Evolutionary conservation across 768 basidiomycete genomes (phyloP).

Genomic region (Sarcomyxa edulis): DNA sequence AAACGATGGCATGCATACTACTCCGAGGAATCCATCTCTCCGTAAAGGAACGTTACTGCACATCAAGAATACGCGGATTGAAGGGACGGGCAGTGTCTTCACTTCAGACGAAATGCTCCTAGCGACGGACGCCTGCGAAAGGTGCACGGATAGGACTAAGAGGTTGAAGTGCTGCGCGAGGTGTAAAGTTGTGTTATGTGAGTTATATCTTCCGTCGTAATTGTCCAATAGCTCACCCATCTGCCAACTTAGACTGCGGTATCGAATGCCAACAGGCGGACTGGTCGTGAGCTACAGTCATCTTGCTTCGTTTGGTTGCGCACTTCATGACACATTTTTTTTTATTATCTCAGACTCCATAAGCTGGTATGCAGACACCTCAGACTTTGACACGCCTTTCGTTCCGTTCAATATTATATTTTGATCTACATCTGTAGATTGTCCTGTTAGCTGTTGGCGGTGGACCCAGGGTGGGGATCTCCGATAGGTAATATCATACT

Average conservation of each 20-base stretch:
- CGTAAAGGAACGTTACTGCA: conserved; percentile 18
- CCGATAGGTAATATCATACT: too few species aligned
- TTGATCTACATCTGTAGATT: too few species aligned
- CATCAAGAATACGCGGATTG: conserved; percentile 13
- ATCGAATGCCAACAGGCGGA: conserved; percentile 19
- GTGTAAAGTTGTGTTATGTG: conserved; percentile 22
- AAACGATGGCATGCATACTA: conserved; percentile 16
- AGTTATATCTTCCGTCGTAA: conserved; percentile 9
- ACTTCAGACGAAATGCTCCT: conserved; percentile 13
- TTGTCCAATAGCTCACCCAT: background rate
- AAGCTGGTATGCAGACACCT: too few species aligned
- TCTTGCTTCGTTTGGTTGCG: too few species aligned
- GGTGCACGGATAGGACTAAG: conserved; percentile 20
- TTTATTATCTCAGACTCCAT: too few species aligned
- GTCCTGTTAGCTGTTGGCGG: too few species aligned
- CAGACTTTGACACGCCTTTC: too few species aligned
- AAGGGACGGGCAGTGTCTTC: conserved; percentile 12
- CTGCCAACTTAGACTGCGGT: conserved; percentile 15
- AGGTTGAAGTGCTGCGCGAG: conserved; percentile 19
- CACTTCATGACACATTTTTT: too few species aligned
- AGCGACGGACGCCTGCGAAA: conserved; percentile 24
- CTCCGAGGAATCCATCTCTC: conserved; percentile 7
- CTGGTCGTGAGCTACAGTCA: too few species aligned
- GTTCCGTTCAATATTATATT: too few species aligned
- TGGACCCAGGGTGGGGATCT: too few species aligned